These are phyloP conservation scores for Hermanozyma aechmeae DNA, from an alignment of 805 yeast species.

Conservation along the genomic window DNA sequence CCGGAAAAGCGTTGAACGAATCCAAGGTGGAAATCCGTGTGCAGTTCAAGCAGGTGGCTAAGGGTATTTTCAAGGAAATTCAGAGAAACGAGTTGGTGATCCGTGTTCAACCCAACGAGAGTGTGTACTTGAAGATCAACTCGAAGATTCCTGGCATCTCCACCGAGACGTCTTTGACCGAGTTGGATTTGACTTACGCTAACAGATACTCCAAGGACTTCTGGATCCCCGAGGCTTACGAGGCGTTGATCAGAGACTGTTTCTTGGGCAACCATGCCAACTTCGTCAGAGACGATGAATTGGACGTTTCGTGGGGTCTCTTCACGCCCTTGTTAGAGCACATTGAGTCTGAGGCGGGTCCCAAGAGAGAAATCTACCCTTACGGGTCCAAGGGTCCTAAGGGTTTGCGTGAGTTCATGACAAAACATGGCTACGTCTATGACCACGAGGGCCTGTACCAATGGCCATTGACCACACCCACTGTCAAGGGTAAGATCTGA, in stretches of 20 bases:
- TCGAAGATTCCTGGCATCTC: slow-evolving; percentile 90
- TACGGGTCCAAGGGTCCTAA: slow-evolving; percentile 92
- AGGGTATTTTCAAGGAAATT: slow-evolving; percentile 72
- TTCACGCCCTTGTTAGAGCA: slow-evolving; percentile 85
- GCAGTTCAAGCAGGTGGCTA: slow-evolving; percentile 81
- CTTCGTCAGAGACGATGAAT: slow-evolving; percentile 96
- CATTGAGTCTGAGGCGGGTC: slow-evolving; percentile 65
- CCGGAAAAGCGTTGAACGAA: slow-evolving; percentile 95
- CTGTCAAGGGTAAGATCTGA: slow-evolving; percentile 19
- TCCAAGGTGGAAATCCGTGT: slow-evolving; percentile 92
- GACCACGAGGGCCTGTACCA: slow-evolving; percentile 59
- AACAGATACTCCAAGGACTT: slow-evolving; percentile 69
- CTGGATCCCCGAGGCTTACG: slow-evolving; percentile 98
- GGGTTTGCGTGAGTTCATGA: slow-evolving; percentile 50
- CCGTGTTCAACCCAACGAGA: slow-evolving; percentile 91
- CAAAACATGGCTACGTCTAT: slow-evolving; percentile 64
- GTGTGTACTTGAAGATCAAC: slow-evolving; percentile 87
- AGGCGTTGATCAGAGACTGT: slow-evolving; percentile 87
- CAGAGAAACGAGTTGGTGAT: slow-evolving; percentile 90
- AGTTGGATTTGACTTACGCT: slow-evolving; percentile 80
- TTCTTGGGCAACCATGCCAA: slow-evolving; percentile 90
- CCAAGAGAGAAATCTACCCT: slow-evolving; percentile 60
- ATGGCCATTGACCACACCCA: slow-evolving; percentile 79
- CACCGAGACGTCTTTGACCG: slow-evolving; percentile 74
- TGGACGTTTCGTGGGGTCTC: slow-evolving; percentile 85